phyloP scores from a whole-genome alignment of 768 basidiomycete species.

The Russula foetens region DNA sequence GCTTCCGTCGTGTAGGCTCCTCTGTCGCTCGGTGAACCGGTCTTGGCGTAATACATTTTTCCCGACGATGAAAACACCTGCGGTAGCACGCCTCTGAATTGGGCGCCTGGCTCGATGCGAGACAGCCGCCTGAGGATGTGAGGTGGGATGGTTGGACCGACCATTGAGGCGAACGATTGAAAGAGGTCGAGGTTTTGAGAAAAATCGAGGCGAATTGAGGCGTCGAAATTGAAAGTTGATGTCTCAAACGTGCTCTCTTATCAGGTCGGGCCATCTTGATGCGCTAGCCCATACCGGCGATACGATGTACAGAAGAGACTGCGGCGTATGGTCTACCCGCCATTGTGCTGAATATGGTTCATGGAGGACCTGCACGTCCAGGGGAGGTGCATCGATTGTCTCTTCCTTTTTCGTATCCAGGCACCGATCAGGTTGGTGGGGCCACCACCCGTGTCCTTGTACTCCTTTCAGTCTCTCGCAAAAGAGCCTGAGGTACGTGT shows the following conservation, averaged over 20 bases:
- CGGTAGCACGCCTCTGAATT: slow-evolving; percentile 40
- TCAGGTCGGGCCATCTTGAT: neutral
- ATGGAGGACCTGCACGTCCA: neutral
- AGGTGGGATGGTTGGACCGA: slow-evolving; percentile 15
- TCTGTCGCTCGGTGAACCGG: slow-evolving; percentile 40
- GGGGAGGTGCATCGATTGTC: neutral
- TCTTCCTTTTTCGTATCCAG: neutral
- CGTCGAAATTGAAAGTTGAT: too few species aligned
- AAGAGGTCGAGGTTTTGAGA: neutral
- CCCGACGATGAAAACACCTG: slow-evolving; percentile 54
- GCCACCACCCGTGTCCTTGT: too few species aligned
- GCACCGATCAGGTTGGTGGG: too few species aligned
- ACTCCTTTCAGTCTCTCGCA: too few species aligned
- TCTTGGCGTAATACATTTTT: slow-evolving; percentile 52
- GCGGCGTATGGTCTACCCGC: neutral
- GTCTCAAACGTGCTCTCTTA: neutral
- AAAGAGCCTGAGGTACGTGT: too few species aligned
- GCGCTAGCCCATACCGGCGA: neutral
- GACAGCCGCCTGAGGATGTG: slow-evolving; percentile 38
- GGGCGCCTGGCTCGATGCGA: slow-evolving; percentile 40
- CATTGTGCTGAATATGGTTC: neutral
- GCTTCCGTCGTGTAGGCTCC: slow-evolving; percentile 67
- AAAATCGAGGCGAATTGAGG: too few species aligned
- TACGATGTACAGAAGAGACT: neutral
- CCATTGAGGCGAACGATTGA: slow-evolving; percentile 10